Percentiles rank a stretch among this genome's conserved stretches.
Conservation (phyloP, 495 filamentous ascomycete genomes). For the Aspergillus funiculosus region DNA sequence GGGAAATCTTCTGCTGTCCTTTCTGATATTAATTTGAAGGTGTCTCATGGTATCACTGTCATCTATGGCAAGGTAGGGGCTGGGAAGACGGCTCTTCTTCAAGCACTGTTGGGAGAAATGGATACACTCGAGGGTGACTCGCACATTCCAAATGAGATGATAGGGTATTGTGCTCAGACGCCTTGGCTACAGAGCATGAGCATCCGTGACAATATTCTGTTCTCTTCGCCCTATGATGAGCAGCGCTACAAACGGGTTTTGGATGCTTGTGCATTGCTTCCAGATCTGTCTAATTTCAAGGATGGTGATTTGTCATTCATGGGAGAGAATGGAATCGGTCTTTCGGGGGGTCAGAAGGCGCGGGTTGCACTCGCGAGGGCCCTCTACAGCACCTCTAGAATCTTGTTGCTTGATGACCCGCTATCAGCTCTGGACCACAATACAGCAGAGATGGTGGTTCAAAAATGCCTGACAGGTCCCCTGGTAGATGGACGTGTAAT, state of each 20-base stretch:
- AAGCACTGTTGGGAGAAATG: constrained; percentile 73
- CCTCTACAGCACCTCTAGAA: constrained; percentile 59
- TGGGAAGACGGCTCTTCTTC: constrained; percentile 75
- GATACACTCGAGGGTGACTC: constrained; percentile 57
- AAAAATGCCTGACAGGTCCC: constrained; percentile 59
- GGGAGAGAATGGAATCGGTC: constrained; percentile 62
- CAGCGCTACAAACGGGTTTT: constrained; percentile 54
- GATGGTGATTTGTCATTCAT: constrained; percentile 66
- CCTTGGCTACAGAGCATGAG: constrained; percentile 93
- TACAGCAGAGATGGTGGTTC: constrained; percentile 67
- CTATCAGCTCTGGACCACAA: constrained; percentile 66
- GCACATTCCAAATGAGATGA: constrained; percentile 56
- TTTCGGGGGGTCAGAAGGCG: constrained; percentile 68
- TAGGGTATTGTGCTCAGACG: constrained; percentile 77
- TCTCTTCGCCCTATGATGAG: constrained; percentile 65
- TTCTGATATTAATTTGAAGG: constrained; percentile 52
- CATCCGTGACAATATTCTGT: constrained; percentile 79
- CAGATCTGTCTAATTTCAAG: constrained; percentile 57
- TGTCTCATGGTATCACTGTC: constrained; percentile 60
- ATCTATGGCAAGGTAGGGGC: constrained; percentile 67
- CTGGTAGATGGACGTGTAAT: constrained; percentile 57
- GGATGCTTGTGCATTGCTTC: constrained; percentile 56
- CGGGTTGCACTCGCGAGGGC: constrained; percentile 64
- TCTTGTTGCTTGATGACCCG: constrained; percentile 65
- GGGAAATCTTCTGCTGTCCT: constrained; percentile 57